Base-by-base conservation (phyloP, 257 asterid species). In the Marsdenia floribunda region DNA sequence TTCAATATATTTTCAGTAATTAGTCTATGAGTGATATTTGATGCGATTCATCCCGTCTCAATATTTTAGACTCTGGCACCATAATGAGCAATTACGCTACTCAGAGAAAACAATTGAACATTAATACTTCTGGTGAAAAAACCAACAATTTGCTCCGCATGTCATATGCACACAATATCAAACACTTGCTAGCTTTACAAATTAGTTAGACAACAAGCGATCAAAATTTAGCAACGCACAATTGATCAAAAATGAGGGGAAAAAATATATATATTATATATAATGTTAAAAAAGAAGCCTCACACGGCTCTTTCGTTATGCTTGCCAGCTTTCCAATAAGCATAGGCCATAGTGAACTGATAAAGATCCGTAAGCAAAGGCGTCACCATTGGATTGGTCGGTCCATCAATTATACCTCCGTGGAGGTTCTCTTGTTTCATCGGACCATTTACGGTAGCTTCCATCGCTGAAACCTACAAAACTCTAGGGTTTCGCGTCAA, bases 281-380 rank as follows among this genome's bases (percentile, higher is more conserved):
- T n/a, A 2, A 69, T 6, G 49, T 44, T 44, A 60, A 21, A 10
- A 52, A 53, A 18, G 70, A 70, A 61, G n/a, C 73, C 83, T 86
- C 80, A 94, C 99, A 92, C 97, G 2, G 99, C 97, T 77, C 93
- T 93, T 58, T 94, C 99, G 54, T 86, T 73, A 74, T 92, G 96
- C 72, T 94, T 94, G 59, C 91, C 91, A 73, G 96, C 97, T 87
- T 90, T 94, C 99, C 99, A 94, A 82, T 94, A 92, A 58, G 99
- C 99, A 79, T 94, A 94, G 40, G 97, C 99, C 99, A 94, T 92
- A 69, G 97, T 89, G 80, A 92, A 94, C 90, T 94, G 97, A 83
- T 94, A 94, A 72, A 94, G 96, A 85, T 92, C 99, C 82, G 99
- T 94, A 75, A 94, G 87, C 8, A 94, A 85, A 84, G 99, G 99